phyloP scores from a whole-genome alignment of 225 moss, liverwort and hornwort species.

The Polytrichum formosum region DNA sequence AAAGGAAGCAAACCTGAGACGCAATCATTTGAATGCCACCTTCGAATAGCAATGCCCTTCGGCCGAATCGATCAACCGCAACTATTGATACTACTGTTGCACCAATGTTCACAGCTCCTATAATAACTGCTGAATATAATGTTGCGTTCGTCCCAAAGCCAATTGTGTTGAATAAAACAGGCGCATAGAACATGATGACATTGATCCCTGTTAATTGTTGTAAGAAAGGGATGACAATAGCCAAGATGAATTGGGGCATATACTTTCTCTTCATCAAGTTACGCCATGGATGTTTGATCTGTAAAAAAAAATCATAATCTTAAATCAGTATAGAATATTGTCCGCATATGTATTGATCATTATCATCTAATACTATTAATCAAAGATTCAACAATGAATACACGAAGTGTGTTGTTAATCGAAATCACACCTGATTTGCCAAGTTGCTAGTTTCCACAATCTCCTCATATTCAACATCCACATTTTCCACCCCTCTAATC shows the following conservation, averaged over 20 bases:
- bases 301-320: too few relatives aligned
- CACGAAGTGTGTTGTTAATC: too few relatives aligned
- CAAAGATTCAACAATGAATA: too few relatives aligned
- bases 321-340: too few relatives aligned
- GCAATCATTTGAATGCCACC: slow-evolving; percentile 66
- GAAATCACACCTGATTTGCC: neutral
- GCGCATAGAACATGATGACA: slow-evolving; percentile 58
- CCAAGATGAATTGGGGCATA: slow-evolving; percentile 46
- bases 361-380: too few relatives aligned
- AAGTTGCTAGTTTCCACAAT: neutral
- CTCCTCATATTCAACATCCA: slow-evolving; percentile 14
- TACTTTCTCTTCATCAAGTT: slow-evolving; percentile 29
- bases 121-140: slow-evolving; percentile 43
- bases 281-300: slow-evolving; percentile 33
- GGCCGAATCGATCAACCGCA: slow-evolving; percentile 37
- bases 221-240: slow-evolving; percentile 41
- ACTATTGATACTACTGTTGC: slow-evolving; percentile 43
- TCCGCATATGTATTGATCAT: too few relatives aligned
- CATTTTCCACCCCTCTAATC: slow-evolving; percentile 1
- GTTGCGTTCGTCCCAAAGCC: slow-evolving; percentile 45
- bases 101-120: slow-evolving; percentile 44
- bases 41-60: slow-evolving; percentile 30
- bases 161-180: slow-evolving; percentile 40
- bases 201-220: slow-evolving; percentile 70
- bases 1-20: slow-evolving; percentile 24